Base-by-base conservation (phyloP, 2,329 filamentous ascomycete genomes). In the Graphilbum sp. region DNA sequence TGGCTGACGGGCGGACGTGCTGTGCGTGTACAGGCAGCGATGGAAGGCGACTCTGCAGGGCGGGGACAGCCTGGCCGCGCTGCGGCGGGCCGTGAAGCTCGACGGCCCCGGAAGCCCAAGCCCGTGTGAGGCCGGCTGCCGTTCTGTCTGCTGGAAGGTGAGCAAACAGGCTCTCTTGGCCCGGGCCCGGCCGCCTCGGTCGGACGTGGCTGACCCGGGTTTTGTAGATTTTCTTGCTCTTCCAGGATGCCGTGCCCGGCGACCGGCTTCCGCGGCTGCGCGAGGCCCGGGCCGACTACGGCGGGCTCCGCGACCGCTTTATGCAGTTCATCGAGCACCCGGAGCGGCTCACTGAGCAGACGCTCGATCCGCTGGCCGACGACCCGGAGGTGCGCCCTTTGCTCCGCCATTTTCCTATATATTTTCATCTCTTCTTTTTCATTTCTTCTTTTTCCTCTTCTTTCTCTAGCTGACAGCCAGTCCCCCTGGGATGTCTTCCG, bases 141-240 rank as follows among this genome's bases (percentile, higher is more conserved):
- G 87, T 40, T 95, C 88, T 3, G 69, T 92, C 29, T 93, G 81
- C 57, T 96, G 88, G 88, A 95, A 94, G 73, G 82, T 79, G 52
- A 8, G 36, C 18, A 5, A 9, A 9, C 12, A n/a, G n/a, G n/a
- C 15, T 19, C 23, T 25, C 21, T 24, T n/a, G 5, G 4, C 11
- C 16, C 30, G 5, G n/a, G 6, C 16, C n/a, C 4, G n/a, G 15
- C 9, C 16, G 7, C 15, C 12, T 17, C 34, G 15, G 19, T 6
- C 20, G 2, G n/a, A 5, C 4, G 8, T 16, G 21, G 20, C 21
- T 35, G 17, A 37, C 36, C 13, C 24, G 10, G 13, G 13, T 15
- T 13, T 29, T 5, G 6, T 18, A 88, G 83, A 72, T 73, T 29
- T 93, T 95, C 54, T 63, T 95, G 34, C 64, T 94, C 23, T 88